These are phyloP conservation scores for Arthrobotrys megalospora DNA, from an alignment of 2,329 filamentous ascomycete species.

Conservation along the genomic window DNA sequence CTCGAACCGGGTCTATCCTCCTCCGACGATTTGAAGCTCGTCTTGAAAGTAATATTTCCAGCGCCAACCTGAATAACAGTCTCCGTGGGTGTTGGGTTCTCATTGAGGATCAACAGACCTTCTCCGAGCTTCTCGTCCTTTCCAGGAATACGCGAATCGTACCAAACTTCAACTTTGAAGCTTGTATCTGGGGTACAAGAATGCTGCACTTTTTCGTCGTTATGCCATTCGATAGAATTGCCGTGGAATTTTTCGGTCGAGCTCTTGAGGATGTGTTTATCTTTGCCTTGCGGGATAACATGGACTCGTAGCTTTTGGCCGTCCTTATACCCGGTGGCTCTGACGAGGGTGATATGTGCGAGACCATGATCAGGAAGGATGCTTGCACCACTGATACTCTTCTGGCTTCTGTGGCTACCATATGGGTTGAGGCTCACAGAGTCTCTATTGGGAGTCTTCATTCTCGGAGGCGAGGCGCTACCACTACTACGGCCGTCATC, in stretches of 20 bases:
- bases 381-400: conserved; percentile 76
- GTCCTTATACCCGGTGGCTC: conserved; percentile 82
- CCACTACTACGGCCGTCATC: conserved; percentile 53
- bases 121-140: conserved; percentile 89
- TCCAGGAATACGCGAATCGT: conserved; percentile 83
- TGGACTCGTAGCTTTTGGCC: conserved; percentile 84
- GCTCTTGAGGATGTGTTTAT: conserved; percentile 89
- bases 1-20: conserved; percentile 44
- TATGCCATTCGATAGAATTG: conserved; percentile 79
- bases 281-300: conserved; percentile 73
- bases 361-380: conserved; percentile 77
- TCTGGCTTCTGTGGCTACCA: conserved; percentile 69
- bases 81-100: conserved; percentile 77
- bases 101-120: conserved; percentile 90
- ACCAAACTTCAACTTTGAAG: conserved; percentile 88
- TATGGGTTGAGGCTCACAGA: conserved; percentile 68
- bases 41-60: conserved; percentile 81
- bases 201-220: conserved; percentile 79
- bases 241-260: conserved; percentile 84
- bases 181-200: conserved; percentile 82
- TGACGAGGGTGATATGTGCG: conserved; percentile 84
- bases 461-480: conserved; percentile 47
- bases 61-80: conserved; percentile 82
- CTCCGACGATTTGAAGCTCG: conserved; percentile 76
- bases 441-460: conserved; percentile 59